These are phyloP conservation scores for Mycena crocata DNA, from an alignment of 768 basidiomycete species.

Conservation along the genomic window DNA sequence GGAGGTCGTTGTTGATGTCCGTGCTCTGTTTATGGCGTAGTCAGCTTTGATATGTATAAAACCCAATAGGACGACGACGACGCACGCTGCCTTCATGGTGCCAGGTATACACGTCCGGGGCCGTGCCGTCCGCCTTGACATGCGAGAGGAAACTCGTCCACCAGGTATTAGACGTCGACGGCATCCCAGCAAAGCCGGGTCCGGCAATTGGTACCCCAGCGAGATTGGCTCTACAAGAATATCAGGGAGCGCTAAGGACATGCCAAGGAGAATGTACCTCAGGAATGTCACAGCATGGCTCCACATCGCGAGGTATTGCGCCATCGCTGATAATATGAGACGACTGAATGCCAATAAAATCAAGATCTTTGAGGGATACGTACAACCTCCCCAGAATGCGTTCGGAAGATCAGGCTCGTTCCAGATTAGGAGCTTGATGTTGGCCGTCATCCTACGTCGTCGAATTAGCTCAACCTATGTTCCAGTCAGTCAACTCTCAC, in stretches of 20 bases:
- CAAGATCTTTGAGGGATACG: constrained; percentile 6
- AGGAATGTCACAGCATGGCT: constrained; percentile 30
- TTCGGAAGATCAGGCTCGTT: constrained; percentile 34
- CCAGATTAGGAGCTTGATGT: constrained; percentile 36
- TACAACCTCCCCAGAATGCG: constrained; percentile 33
- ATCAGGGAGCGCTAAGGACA: not conserved
- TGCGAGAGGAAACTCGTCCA: constrained; percentile 36
- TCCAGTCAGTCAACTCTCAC: not conserved
- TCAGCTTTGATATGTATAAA: not conserved
- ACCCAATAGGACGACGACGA: not conserved
- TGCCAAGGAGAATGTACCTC: constrained; percentile 2
- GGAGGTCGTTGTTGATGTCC: constrained; percentile 34
- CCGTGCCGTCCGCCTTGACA: constrained; percentile 29
- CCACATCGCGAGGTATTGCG: constrained; percentile 34
- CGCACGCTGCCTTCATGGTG: constrained; percentile 35
- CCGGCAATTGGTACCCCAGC: constrained; percentile 32
- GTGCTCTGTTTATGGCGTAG: constrained; percentile 21
- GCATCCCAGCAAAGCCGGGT: constrained; percentile 25
- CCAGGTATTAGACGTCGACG: constrained; percentile 31
- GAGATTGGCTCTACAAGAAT: constrained; percentile 24
- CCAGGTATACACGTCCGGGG: constrained; percentile 37
- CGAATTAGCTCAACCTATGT: not conserved
- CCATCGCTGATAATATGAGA: constrained; percentile 1
- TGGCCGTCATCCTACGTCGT: constrained; percentile 29
- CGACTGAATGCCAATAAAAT: not conserved